Base-by-base conservation (phyloP, 768 basidiomycete genomes). In the Tylopilus subfusipes region DNA sequence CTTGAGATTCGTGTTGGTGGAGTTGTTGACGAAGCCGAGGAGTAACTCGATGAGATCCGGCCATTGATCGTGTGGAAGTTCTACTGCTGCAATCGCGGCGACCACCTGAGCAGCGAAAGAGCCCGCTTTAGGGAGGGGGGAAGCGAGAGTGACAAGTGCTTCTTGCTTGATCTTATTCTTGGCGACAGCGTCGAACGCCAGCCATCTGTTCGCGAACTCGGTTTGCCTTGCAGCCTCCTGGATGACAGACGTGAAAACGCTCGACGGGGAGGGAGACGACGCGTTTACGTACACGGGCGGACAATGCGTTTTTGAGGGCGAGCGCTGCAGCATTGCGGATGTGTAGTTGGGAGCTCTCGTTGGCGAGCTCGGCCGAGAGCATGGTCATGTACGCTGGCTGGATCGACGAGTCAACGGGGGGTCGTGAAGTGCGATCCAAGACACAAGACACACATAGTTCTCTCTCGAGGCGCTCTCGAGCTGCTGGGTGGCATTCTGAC, bases 311-410 rank as follows among this genome's bases (percentile, higher is more conserved):
- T 82, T 98, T 99, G 73, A 99, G 78, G 19, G 96, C 95, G 48
- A 99, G 79, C 69, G 93, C 94, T 22, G 97, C 95, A n/a, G 96
- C 94, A 67, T 91, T 96, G 61, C 97, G 81, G 49, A 95, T 82
- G 69, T 93, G 86, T 31, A 85, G 65, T 14, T 80, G 76, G 7
- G 80, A 81, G 42, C 59, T 75, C 68, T 94, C 92, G 62, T 93
- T 87, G 27, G 85, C 83, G 44, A 99, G 82, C 60, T 93, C 91
- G 18, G 82, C 74, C 18, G 90, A 87, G 58, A 99, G 85, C 80
- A 91, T 93, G 68, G 86, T 69, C 84, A 98, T 88, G 77, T 98
- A 99, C 62, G 85, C 86, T 56, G 91, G 89, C 94, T 96, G 73
- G 44, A 73, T 55, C 53, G 44, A 19, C 21, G 48, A 11, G 56